Conservation (phyloP, 768 basidiomycete genomes). For the Mycena capillaripes region DNA sequence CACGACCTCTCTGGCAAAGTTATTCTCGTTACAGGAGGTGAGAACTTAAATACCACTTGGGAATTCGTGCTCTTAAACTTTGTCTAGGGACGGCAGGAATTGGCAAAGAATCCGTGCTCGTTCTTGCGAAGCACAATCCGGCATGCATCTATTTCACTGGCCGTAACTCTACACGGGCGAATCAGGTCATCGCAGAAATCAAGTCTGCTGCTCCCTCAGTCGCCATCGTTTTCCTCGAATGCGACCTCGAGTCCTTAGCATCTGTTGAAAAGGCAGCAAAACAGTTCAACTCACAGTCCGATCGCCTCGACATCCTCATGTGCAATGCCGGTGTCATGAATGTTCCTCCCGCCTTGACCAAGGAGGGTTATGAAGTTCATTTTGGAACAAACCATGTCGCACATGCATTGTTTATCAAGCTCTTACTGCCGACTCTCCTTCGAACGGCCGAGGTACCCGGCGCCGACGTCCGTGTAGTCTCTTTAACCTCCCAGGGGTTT, state of each 20-base stretch:
- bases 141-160: slow-evolving; percentile 30
- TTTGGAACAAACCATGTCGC: slow-evolving; percentile 45
- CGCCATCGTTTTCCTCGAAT: slow-evolving; percentile 27
- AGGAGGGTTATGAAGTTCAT: slow-evolving; percentile 34
- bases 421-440: slow-evolving; percentile 56
- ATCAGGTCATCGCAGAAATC: slow-evolving; percentile 3
- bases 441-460: slow-evolving; percentile 12
- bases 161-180: slow-evolving; percentile 22
- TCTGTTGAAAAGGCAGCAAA: slow-evolving; percentile 30
- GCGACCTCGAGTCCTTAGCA: slow-evolving; percentile 30
- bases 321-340: slow-evolving; percentile 36
- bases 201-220: neutral
- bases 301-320: slow-evolving; percentile 31
- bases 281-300: slow-evolving; percentile 15
- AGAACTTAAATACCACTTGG: neutral
- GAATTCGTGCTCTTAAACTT: neutral
- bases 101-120: slow-evolving; percentile 28
- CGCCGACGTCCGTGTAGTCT: slow-evolving; percentile 54
- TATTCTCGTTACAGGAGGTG: slow-evolving; percentile 32
- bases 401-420: slow-evolving; percentile 58
- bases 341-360: slow-evolving; percentile 30
- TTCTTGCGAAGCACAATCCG: slow-evolving; percentile 30
- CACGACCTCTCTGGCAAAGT: slow-evolving; percentile 28
- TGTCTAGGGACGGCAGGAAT: slow-evolving; percentile 29
- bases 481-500: slow-evolving; percentile 25